Evolutionary conservation across 2,329 filamentous ascomycete genomes (phyloP), one percentile per base, ranked within the genome.

Genomic region (Colletotrichum truncatum): DNA sequence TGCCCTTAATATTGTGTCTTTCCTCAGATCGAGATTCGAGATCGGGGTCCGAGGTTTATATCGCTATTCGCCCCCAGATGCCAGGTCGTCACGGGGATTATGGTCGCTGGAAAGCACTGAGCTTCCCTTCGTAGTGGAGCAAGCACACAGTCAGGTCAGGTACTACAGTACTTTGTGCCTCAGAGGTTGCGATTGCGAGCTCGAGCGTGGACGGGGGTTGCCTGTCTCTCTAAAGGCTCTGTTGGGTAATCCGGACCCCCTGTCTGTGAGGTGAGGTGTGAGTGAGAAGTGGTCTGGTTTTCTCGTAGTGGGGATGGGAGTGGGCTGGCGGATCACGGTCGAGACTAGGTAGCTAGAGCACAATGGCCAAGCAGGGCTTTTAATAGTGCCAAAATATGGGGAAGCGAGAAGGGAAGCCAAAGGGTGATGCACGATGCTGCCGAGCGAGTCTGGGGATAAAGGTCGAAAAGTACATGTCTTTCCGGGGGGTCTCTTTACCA

Each of bases 321-420:
- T 52, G 53, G 38, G 38, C 34, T 41, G 53, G 43, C 26, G 54
- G 53, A 16, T 14, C 54, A 41, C 53, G 43, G 43, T 48, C 26
- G 34, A 57, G 34, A 26, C 59, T 58, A 39, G 52, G 43, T 18
- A 16, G 46, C 53, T 55, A 64, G 45, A 55, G 56, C 56, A 54
- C 41, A 46, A 43, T 26, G 21, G 26, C 62, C 43, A 55, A 49
- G 57, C 62, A 65, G 57, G 63, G 57, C 58, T 62, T 51, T 51
- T 39, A 51, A 45, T 66, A 62, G 49, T 56, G 57, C 39, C 45
- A 62, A 52, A 62, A 63, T 66, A 63, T 63, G 63, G 63, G 49
- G 63, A 62, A 62, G 63, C 41, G 48, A 48, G 38, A 38, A 54
- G 62, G 51, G 43, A 43, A 49, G 14, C 56, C 39, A 61, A 49